Base-by-base conservation (phyloP, 2,329 filamentous ascomycete genomes). In the Colletotrichum sp. region DNA sequence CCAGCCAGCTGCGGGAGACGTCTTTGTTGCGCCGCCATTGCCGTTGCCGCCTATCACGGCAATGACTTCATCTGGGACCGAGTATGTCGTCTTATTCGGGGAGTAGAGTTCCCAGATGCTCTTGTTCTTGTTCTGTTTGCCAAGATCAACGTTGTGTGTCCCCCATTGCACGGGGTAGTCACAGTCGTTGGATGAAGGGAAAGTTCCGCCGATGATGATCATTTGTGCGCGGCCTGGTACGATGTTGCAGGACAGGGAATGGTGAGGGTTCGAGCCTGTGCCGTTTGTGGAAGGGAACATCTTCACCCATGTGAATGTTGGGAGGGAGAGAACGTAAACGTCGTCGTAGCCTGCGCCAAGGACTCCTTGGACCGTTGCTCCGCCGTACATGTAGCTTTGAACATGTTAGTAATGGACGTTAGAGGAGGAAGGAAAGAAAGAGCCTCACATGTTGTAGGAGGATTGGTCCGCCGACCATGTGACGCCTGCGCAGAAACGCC, bases 251-350 rank as follows among this genome's bases (percentile, higher is more conserved):
- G 87, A 90, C 32, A 92, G 84, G 30, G 88, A 89, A 80, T 92
- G 88, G 77, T 92, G 90, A 16, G 87, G 87, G 48, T 84, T 85
- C 52, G 80, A 80, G 34, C 86, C 84, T 1, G 85, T 86, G 16
- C 81, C 80, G 72, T 86, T 83, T 28, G 64, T 80, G 79, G 71
- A 85, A 15, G 87, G 88, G 71, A 87, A 90, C 78, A 88, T 86
- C 77, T 90, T 90, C 77, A 92, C 90, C 92, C 92, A 94, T 5
- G 86, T 90, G 81, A 93, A 94, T 2, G 90, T 89, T 2, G 92
- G 92, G 18, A 94, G 84, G 9, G 89, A 88, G 24, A 93, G 85
- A 71, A 93, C 90, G 79, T 92, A 93, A 71, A 90, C 86, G 82
- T 93, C 92, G 79, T 93, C 90, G 79, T 87, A 93, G 26, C 90